These are phyloP conservation scores for Plenodomus tracheiphilus DNA, from an alignment of 2,329 filamentous ascomycete species.

Conservation along the genomic window DNA sequence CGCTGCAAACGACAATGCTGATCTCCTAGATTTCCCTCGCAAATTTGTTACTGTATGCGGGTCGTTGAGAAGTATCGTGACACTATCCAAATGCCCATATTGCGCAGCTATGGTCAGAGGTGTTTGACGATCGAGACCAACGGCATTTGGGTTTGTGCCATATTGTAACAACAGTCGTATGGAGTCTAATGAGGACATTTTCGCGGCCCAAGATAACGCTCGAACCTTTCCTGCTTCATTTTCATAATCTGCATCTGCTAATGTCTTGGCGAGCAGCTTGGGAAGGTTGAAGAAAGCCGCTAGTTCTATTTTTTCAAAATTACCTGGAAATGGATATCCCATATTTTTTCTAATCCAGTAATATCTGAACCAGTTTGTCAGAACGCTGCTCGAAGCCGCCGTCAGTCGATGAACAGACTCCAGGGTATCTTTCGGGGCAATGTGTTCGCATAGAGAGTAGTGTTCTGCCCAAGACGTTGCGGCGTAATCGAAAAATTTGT, in stretches of 20 bases:
- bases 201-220: slow-evolving; percentile 40
- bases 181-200: slow-evolving; percentile 21
- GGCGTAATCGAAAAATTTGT: slow-evolving; percentile 44
- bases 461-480: slow-evolving; percentile 46
- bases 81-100: slow-evolving; percentile 31
- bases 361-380: slow-evolving; percentile 42
- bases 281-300: slow-evolving; percentile 41
- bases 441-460: slow-evolving; percentile 23
- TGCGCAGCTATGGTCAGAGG: slow-evolving; percentile 36
- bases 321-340: slow-evolving; percentile 18
- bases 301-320: slow-evolving; percentile 28
- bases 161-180: slow-evolving; percentile 20
- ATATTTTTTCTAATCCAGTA: slow-evolving; percentile 29
- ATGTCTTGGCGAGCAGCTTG: slow-evolving; percentile 18
- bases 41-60: slow-evolving; percentile 24
- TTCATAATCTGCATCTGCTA: slow-evolving; percentile 7
- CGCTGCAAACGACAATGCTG: slow-evolving; percentile 41
- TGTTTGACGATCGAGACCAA: slow-evolving; percentile 23
- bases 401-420: slow-evolving; percentile 14
- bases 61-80: slow-evolving; percentile 28
- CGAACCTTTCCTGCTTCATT: slow-evolving; percentile 15
- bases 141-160: slow-evolving; percentile 15
- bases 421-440: slow-evolving; percentile 11
- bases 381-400: slow-evolving; percentile 12
- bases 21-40: slow-evolving; percentile 25